Evolutionary conservation across 108 stramenopile genomes (phyloP).

Genomic region (Nitzschia sp.): DNA sequence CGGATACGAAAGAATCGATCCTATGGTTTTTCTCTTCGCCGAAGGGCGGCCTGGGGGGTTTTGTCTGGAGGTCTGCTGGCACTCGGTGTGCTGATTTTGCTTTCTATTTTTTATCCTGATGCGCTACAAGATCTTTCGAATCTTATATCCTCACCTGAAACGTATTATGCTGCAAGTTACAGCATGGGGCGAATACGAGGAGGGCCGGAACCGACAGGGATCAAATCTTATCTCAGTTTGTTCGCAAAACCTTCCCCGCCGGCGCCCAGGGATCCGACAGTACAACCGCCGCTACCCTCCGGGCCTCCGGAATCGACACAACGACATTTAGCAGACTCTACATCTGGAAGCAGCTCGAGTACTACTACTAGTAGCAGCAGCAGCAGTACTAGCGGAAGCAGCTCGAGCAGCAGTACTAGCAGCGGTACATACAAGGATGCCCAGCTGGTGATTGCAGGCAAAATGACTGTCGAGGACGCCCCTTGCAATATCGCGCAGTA

Average conservation of each 20-base stretch:
- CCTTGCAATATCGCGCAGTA: constrained; percentile 85
- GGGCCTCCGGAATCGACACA: neutral
- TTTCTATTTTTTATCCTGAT: neutral
- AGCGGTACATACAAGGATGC: constrained; percentile 27
- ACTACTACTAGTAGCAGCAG: neutral
- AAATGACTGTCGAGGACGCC: constrained; percentile 79
- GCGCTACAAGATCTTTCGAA: neutral
- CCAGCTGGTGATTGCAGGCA: constrained; percentile 83
- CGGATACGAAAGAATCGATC: neutral
- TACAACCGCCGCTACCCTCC: neutral
- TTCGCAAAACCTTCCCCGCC: neutral
- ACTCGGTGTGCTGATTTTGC: neutral
- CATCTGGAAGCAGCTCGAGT: neutral
- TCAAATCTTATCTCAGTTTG: constrained; percentile 4
- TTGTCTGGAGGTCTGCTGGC: neutral
- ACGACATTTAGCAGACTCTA: constrained; percentile 2
- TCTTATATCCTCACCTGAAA: neutral
- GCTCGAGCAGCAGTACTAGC: neutral
- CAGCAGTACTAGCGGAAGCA: neutral
- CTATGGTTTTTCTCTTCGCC: no score
- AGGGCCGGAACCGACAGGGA: neutral
- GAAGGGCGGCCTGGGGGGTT: neutral
- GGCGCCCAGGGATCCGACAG: neutral
- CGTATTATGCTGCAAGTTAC: neutral
- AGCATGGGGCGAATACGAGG: constrained; percentile 20